These are phyloP conservation scores for Primulina eburnea DNA, from an alignment of 257 asterid genomes.

Conservation along the genomic window DNA sequence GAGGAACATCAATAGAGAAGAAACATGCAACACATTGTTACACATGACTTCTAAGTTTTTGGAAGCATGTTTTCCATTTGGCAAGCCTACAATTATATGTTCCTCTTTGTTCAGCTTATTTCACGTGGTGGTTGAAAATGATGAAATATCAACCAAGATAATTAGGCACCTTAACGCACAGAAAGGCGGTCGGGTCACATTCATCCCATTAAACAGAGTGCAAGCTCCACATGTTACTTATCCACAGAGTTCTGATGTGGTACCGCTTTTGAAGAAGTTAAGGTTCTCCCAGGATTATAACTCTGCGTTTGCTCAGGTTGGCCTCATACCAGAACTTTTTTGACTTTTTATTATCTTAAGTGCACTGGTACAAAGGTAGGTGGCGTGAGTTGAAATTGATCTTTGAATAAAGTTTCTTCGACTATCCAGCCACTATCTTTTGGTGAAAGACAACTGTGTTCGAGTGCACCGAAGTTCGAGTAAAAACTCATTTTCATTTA, in stretches of 20 bases:
- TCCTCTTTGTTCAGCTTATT: slow-evolving; percentile 59
- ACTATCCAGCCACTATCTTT: slow-evolving; percentile 8
- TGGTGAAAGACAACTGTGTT: background rate
- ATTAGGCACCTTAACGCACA: slow-evolving; percentile 89
- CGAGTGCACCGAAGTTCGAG: too few relatives aligned
- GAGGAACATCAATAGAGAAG: slow-evolving; percentile 13
- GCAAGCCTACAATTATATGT: slow-evolving; percentile 18
- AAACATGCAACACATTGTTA: background rate
- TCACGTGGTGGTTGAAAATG: slow-evolving; percentile 91
- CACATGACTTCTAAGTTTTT: slow-evolving; percentile 7
- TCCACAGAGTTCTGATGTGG: slow-evolving; percentile 85
- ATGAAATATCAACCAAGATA: slow-evolving; percentile 82
- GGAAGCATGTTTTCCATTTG: slow-evolving; percentile 14
- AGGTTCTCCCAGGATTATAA: slow-evolving; percentile 47
- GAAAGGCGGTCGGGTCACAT: slow-evolving; percentile 98
- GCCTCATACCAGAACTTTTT: slow-evolving; percentile 18
- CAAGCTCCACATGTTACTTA: slow-evolving; percentile 66
- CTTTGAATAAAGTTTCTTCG: too few relatives aligned
- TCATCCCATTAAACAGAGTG: slow-evolving; percentile 96
- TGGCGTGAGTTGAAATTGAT: slow-evolving; percentile 3
- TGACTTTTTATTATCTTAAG: slow-evolving; percentile 15
- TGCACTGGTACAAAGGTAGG: too few relatives aligned
- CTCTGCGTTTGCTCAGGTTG: slow-evolving; percentile 88
- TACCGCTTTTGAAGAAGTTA: slow-evolving; percentile 81
- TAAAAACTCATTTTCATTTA: too few relatives aligned